Evolutionary conservation across 768 basidiomycete genomes (phyloP).

Genomic region (Termitomyces titanicus): DNA sequence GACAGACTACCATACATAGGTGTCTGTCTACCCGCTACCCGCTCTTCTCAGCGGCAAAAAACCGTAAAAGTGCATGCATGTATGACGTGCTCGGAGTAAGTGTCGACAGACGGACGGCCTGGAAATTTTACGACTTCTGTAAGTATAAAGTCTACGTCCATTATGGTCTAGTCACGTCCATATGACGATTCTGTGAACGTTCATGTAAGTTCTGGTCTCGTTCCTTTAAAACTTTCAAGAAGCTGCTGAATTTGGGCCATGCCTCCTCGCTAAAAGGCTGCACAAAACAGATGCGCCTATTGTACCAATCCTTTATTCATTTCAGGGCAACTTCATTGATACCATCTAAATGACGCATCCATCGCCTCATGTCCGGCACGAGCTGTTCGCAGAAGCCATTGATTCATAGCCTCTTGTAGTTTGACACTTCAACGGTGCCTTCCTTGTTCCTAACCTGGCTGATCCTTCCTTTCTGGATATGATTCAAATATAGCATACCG

Average conservation of each 20-base stretch:
- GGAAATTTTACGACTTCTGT: neutral
- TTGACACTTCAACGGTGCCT: neutral
- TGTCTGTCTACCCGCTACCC: neutral
- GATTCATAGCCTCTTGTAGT: neutral
- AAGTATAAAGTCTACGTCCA: neutral
- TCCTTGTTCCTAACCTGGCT: neutral
- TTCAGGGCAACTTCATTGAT: neutral
- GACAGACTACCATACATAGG: neutral
- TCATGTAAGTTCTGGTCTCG: neutral
- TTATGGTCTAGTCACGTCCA: too few relatives aligned
- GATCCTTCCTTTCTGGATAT: conserved; percentile 1
- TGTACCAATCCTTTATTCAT: neutral
- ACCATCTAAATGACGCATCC: conserved; percentile 7
- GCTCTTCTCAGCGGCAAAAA: neutral
- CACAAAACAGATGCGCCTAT: neutral
- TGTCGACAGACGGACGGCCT: neutral
- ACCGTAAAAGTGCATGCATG: neutral
- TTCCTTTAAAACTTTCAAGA: neutral
- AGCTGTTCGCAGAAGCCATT: neutral
- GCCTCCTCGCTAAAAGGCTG: neutral
- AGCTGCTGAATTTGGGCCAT: neutral
- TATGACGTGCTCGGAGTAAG: neutral
- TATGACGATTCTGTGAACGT: neutral
- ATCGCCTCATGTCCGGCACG: conserved; percentile 13
- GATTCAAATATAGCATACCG: conserved; percentile 1